Conservation (phyloP, 208 protist genomes). For the Trypanosoma cruzi region DNA sequence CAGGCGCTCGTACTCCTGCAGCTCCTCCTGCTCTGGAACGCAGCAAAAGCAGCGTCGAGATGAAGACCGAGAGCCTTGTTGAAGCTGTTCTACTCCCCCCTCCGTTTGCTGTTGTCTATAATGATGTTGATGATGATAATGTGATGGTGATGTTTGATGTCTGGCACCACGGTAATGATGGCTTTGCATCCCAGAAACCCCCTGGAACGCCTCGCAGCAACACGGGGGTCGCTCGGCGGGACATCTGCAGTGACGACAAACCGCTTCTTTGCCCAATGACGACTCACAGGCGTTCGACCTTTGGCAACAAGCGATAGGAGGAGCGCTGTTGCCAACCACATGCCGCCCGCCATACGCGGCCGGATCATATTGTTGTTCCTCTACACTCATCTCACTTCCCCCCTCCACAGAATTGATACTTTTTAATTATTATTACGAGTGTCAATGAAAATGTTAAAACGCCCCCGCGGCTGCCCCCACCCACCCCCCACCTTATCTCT, state of each 20-base stretch:
- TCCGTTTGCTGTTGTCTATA: conserved; percentile 3
- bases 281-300: conserved; percentile 20
- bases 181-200: neutral
- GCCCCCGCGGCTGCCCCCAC: neutral
- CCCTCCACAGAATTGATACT: neutral
- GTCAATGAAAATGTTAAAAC: neutral
- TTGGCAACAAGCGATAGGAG: conserved; percentile 29
- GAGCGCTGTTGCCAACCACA: neutral
- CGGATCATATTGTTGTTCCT: conserved; percentile 1
- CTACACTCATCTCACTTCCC: conserved; percentile 2
- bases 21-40: conserved; percentile 60
- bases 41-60: conserved; percentile 50
- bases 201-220: conserved; percentile 48
- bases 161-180: conserved; percentile 4
- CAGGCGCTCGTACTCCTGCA: conserved; percentile 58
- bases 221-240: conserved; percentile 30
- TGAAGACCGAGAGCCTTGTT: neutral
- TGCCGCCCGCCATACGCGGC: neutral
- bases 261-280: neutral
- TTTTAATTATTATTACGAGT: neutral
- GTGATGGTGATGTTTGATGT: too few species aligned
- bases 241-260: neutral
- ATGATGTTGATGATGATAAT: conserved; percentile 2
- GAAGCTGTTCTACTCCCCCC: neutral
- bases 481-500: neutral